Evolutionary conservation across 495 filamentous ascomycete species (phyloP).

Genomic region (Cudoniella acicularis): DNA sequence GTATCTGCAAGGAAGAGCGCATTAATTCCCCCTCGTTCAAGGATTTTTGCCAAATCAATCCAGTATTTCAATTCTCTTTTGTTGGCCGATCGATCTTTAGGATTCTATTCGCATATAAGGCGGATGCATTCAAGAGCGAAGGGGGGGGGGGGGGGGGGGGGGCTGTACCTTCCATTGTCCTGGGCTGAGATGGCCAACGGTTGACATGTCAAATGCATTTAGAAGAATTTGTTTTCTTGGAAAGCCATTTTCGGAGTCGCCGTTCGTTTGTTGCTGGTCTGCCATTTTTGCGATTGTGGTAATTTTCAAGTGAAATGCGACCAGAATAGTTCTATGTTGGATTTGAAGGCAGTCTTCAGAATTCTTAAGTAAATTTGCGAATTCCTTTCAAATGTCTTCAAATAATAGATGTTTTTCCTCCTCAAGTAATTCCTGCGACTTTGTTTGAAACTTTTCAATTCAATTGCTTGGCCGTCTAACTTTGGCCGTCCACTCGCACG

Average conservation of each 20-base stretch:
- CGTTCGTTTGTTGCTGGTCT: neutral
- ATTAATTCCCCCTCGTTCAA: constrained; percentile 14
- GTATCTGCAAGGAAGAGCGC: constrained; percentile 18
- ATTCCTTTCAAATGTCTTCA: no score
- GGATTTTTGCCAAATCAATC: constrained; percentile 16
- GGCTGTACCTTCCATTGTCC: constrained; percentile 21
- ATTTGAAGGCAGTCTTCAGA: no score
- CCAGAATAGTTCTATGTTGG: no score
- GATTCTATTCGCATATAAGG: constrained; percentile 35
- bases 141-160: no score
- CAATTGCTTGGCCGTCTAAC: neutral
- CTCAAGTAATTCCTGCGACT: no score
- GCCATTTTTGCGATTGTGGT: no score
- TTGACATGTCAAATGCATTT: constrained; percentile 67
- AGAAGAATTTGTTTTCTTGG: constrained; percentile 68
- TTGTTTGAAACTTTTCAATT: neutral
- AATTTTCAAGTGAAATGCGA: no score
- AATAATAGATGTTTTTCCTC: no score
- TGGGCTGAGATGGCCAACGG: constrained; percentile 16
- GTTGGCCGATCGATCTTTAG: constrained; percentile 10
- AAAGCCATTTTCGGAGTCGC: neutral
- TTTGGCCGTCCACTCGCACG: neutral
- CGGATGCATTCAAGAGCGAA: no score
- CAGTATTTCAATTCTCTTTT: constrained; percentile 16
- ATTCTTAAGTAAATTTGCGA: no score